Evolutionary conservation across 768 basidiomycete genomes (phyloP), one percentile per base, ranked within the genome.

Genomic region (Xerocomus potaroensis): DNA sequence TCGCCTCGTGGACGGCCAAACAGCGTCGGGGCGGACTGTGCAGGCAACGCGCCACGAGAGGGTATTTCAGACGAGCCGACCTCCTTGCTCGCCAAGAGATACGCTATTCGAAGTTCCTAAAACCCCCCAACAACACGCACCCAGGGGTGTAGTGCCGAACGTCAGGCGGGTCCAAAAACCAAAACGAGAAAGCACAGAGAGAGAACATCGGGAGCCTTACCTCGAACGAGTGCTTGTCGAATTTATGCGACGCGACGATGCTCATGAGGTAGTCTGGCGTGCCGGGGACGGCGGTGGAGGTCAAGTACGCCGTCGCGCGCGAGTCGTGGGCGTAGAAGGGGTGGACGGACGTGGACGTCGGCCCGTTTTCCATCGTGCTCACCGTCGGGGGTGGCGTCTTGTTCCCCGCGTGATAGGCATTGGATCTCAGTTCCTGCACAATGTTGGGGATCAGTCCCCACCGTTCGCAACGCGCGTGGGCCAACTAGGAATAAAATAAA

Each of bases 81-180:
- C 49, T 77, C 74, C 31, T 72, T 72, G 0, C 72, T 67, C 32
- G 66, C 63, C n/a, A 66, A 59, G 27, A 69, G 49, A 45, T 52
- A 73, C 0, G 77, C 76, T 37, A 79, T 53, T 36, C 77, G 77
- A 32, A 79, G 70, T 63, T 80, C 79, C 79, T 80, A 33, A n/a
- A n/a, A n/a, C n/a, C 34, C 18, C 34, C 23, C 21, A n/a, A n/a
- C n/a, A n/a, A 15, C 40, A 23, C 18, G 37, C 30, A 31, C 30
- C 30, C 30, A 27, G 10, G 26, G 10, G 26, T 10, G 26, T n/a
- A 27, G 26, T 27, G 8, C 30, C n/a, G n/a, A n/a, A 14, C 30
- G 23, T 41, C 21, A 40, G 21, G 29, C 15, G 40, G 30, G n/a
- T n/a, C n/a, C n/a, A 31, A 19, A 18, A 11, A 37, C 23, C 22